A percentile compares a stretch with the other conserved stretches of the same genome.
Conservation (phyloP, 78 protist genomes). For the Paratrimastix pyriformis region DNA sequence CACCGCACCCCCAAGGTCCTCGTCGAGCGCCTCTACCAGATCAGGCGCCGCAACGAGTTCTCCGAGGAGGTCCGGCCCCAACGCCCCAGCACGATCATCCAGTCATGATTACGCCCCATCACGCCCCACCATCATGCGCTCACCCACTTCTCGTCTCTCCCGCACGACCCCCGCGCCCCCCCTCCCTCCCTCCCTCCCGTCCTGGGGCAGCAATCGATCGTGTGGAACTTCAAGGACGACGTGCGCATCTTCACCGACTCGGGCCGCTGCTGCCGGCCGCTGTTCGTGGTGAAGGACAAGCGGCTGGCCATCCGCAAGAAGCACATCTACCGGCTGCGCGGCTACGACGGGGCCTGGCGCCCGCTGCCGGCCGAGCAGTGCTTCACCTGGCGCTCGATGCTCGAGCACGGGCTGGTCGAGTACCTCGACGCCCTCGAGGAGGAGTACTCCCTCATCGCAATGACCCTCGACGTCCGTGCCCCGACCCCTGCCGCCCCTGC, state of each 20-base stretch:
- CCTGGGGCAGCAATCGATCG: slow-evolving; percentile 72
- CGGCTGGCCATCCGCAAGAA: slow-evolving; percentile 32
- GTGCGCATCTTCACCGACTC: slow-evolving; percentile 67
- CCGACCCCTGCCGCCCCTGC: too few relatives aligned
- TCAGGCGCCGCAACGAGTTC: too few relatives aligned
- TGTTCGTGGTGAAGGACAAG: slow-evolving; percentile 72
- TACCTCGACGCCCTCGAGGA: slow-evolving; percentile 91
- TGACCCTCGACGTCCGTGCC: slow-evolving; percentile 55
- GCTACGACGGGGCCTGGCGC: neutral
- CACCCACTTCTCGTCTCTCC: too few relatives aligned
- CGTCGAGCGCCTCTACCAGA: slow-evolving; percentile 46
- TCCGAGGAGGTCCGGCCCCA: too few relatives aligned
- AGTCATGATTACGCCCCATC: too few relatives aligned
- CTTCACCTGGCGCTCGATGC: slow-evolving; percentile 47
- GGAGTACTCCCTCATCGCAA: slow-evolving; percentile 82
- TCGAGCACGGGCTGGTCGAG: slow-evolving; percentile 78
- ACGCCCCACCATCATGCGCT: too few relatives aligned
- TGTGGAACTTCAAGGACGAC: slow-evolving; percentile 77
- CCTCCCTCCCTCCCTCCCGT: too few relatives aligned
- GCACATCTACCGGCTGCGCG: slow-evolving; percentile 33
- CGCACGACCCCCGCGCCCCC: too few relatives aligned
- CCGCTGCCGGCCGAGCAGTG: neutral
- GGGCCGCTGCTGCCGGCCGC: slow-evolving; percentile 92
- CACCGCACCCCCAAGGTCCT: slow-evolving; percentile 68
- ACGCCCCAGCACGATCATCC: too few relatives aligned